Evolutionary conservation across 2,329 filamentous ascomycete species (phyloP).

Genomic region (Didymella pomorum): DNA sequence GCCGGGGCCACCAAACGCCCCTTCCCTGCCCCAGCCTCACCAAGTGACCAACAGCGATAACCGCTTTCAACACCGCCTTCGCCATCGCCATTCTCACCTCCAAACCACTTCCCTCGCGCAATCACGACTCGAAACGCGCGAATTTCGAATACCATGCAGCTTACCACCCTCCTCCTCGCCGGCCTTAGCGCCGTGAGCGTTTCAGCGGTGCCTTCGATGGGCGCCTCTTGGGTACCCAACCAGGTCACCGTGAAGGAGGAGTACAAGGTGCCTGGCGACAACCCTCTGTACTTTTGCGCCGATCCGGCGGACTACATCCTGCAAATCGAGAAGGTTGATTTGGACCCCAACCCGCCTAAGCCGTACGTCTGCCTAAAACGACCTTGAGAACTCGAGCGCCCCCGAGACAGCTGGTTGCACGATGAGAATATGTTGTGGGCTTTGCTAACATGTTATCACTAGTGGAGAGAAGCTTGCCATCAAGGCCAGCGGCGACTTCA

Average conservation of each 20-base stretch:
- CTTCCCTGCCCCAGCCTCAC: conserved; percentile 20
- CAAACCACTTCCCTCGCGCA: conserved; percentile 5
- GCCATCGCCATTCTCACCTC: conserved; percentile 4
- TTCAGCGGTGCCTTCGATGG: conserved; percentile 50
- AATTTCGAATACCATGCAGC: conserved; percentile 39
- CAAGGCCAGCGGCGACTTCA: conserved; percentile 77
- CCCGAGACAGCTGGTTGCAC: neutral
- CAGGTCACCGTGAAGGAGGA: conserved; percentile 61
- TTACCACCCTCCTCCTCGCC: conserved; percentile 50
- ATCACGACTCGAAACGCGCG: neutral
- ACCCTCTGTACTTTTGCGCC: conserved; percentile 81
- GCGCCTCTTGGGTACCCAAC: conserved; percentile 53
- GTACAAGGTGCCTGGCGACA: conserved; percentile 79
- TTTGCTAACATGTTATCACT: conserved; percentile 8
- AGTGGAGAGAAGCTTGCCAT: conserved; percentile 83
- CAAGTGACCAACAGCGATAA: conserved; percentile 10
- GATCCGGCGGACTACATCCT: conserved; percentile 76
- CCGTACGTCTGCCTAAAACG: conserved; percentile 67
- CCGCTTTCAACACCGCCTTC: conserved; percentile 13
- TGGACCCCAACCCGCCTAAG: conserved; percentile 84
- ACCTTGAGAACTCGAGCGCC: neutral
- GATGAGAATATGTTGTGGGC: neutral
- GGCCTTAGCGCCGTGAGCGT: conserved; percentile 57
- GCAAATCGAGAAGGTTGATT: conserved; percentile 78
- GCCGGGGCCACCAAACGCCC: conserved; percentile 10